Conservation (phyloP, 306 rosid genomes). For the Oemleria cerasiformis region DNA sequence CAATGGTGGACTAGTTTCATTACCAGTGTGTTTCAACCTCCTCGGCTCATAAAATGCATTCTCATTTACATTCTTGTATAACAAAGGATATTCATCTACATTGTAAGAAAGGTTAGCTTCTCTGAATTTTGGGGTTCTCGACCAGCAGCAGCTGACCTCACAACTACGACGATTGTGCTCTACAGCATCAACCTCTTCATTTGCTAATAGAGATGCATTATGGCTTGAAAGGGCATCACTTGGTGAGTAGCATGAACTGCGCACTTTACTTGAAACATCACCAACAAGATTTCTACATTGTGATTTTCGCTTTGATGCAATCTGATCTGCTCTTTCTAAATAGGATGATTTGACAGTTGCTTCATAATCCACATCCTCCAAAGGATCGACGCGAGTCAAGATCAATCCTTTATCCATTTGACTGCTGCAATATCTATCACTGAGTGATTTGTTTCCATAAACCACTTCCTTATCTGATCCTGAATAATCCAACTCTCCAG, state of each 20-base stretch:
- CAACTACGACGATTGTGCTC: slow-evolving; percentile 47
- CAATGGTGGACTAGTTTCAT: slow-evolving; percentile 37
- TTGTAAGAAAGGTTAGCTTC: slow-evolving; percentile 37
- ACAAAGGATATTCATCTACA: slow-evolving; percentile 53
- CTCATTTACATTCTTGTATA: slow-evolving; percentile 39
- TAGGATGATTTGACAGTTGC: slow-evolving; percentile 24
- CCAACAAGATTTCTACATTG: slow-evolving; percentile 34
- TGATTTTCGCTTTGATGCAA: slow-evolving; percentile 22
- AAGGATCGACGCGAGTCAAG: slow-evolving; percentile 31
- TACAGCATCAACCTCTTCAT: slow-evolving; percentile 41
- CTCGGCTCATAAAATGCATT: slow-evolving; percentile 23
- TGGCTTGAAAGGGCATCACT: slow-evolving; percentile 37
- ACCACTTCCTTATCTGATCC: slow-evolving; percentile 20
- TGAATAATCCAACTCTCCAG: slow-evolving; percentile 30
- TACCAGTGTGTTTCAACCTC: slow-evolving; percentile 34
- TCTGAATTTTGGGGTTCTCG: slow-evolving; percentile 64
- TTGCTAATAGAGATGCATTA: slow-evolving; percentile 18
- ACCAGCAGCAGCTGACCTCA: slow-evolving; percentile 66
- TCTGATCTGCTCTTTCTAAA: slow-evolving; percentile 37
- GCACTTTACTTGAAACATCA: slow-evolving; percentile 27
- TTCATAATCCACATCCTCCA: slow-evolving; percentile 43
- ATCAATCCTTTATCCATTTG: slow-evolving; percentile 37
- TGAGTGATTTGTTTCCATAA: slow-evolving; percentile 32
- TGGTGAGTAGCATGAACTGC: slow-evolving; percentile 53
- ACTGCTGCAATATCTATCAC: slow-evolving; percentile 42